These are phyloP conservation scores for Fusarium sp. DNA, from an alignment of 2,329 filamentous ascomycete genomes.

Conservation along the genomic window DNA sequence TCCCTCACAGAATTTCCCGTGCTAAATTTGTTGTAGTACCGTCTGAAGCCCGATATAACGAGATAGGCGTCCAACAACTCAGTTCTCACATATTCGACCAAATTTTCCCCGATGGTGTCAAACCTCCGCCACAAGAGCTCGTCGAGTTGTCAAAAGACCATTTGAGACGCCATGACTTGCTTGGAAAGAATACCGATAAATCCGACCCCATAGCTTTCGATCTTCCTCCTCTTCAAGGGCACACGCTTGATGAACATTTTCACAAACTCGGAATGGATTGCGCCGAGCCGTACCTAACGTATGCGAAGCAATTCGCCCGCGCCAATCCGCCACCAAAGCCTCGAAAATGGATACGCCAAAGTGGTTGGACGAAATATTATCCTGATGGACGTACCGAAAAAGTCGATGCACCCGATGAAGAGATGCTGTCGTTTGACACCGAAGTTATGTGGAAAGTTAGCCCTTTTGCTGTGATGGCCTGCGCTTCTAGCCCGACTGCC, in stretches of 20 bases:
- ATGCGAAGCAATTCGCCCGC: conserved; percentile 80
- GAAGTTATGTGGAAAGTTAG: conserved; percentile 97
- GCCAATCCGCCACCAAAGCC: conserved; percentile 70
- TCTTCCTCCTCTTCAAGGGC: conserved; percentile 81
- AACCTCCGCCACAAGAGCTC: conserved; percentile 75
- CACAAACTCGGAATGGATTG: conserved; percentile 86
- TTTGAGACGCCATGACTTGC: conserved; percentile 83
- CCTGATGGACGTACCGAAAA: conserved; percentile 76
- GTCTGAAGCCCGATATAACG: conserved; percentile 81
- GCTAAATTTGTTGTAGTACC: conserved; percentile 52
- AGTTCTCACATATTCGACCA: conserved; percentile 86
- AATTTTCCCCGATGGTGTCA: conserved; percentile 74
- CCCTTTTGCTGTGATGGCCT: conserved; percentile 96
- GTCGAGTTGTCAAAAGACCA: conserved; percentile 86
- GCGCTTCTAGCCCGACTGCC: conserved; percentile 85
- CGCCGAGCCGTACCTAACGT: conserved; percentile 83
- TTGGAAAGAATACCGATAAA: conserved; percentile 89
- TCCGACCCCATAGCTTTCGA: conserved; percentile 84
- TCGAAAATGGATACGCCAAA: conserved; percentile 79
- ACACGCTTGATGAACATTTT: conserved; percentile 93
- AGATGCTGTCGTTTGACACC: conserved; percentile 91
- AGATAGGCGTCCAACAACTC: conserved; percentile 94
- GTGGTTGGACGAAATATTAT: conserved; percentile 96
- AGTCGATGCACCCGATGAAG: conserved; percentile 82
- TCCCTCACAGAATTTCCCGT: background rate